These are phyloP conservation scores for Agrostemma githago DNA, from an alignment of 148 eudicot species.

Conservation along the genomic window DNA sequence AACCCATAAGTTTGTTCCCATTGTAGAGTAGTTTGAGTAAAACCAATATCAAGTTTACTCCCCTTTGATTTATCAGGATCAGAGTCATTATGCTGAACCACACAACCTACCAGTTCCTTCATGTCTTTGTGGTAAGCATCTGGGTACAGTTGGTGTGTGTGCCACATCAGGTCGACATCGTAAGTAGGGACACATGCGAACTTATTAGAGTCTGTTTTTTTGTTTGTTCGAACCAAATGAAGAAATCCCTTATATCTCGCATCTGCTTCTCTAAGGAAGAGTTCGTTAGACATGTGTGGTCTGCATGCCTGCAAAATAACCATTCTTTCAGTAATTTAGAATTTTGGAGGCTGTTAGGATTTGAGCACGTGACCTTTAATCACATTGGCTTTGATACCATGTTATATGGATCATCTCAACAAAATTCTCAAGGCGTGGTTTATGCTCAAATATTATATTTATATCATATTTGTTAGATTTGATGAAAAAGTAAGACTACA, in stretches of 20 bases:
- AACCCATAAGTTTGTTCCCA: slow-evolving; percentile 74
- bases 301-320: slow-evolving; percentile 54
- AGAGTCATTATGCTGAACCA: slow-evolving; percentile 85
- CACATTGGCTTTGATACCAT: too few relatives aligned
- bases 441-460: too few relatives aligned
- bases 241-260: slow-evolving; percentile 95
- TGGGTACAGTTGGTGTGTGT: slow-evolving; percentile 84
- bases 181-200: slow-evolving; percentile 84
- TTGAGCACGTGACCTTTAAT: too few relatives aligned
- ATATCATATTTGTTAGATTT: too few relatives aligned
- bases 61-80: slow-evolving; percentile 91
- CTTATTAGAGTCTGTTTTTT: slow-evolving; percentile 43
- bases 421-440: too few relatives aligned
- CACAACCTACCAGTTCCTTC: slow-evolving; percentile 45
- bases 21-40: slow-evolving; percentile 62
- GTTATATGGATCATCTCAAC: too few relatives aligned
- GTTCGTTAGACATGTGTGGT: slow-evolving; percentile 54
- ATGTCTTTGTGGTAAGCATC: slow-evolving; percentile 65
- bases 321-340: too few relatives aligned
- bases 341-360: too few relatives aligned
- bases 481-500: too few relatives aligned
- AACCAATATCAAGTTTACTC: slow-evolving; percentile 72
- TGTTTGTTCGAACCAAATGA: slow-evolving; percentile 73
- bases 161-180: slow-evolving; percentile 97
- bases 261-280: slow-evolving; percentile 69